These are phyloP conservation scores for Hypoxylon fuscum DNA, from an alignment of 495 filamentous ascomycete genomes.

Conservation along the genomic window DNA sequence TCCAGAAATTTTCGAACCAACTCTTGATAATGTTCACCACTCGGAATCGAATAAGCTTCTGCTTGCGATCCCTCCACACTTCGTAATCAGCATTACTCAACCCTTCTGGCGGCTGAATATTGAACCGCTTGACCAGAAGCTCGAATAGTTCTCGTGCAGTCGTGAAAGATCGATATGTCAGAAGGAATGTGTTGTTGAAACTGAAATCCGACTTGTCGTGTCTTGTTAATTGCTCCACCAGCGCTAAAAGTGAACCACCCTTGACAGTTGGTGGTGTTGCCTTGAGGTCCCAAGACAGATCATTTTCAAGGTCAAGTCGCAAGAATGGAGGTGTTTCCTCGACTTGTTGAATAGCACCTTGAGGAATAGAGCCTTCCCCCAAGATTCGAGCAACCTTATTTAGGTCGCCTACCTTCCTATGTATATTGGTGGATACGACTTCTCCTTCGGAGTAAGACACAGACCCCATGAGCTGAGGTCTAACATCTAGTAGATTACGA, in stretches of 20 bases:
- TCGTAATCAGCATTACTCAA: constrained; percentile 79
- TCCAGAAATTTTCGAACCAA: constrained; percentile 99
- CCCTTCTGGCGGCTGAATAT: constrained; percentile 89
- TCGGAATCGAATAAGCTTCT: constrained; percentile 92
- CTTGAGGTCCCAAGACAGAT: constrained; percentile 90
- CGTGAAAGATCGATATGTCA: constrained; percentile 96
- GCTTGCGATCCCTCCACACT: constrained; percentile 90
- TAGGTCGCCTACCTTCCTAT: constrained; percentile 68
- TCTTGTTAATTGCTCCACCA: constrained; percentile 96
- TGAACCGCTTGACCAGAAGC: constrained; percentile 88
- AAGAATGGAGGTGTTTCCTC: constrained; percentile 87
- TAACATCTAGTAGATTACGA: constrained; percentile 43
- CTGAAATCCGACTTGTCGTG: constrained; percentile 95
- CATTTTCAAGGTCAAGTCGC: constrained; percentile 86
- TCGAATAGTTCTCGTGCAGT: constrained; percentile 90
- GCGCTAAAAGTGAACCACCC: constrained; percentile 84
- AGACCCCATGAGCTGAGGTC: constrained; percentile 60
- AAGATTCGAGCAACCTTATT: constrained; percentile 90
- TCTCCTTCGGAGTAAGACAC: constrained; percentile 75
- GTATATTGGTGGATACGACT: constrained; percentile 63
- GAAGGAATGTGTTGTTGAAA: constrained; percentile 97
- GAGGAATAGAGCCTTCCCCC: constrained; percentile 78
- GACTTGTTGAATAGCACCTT: constrained; percentile 57
- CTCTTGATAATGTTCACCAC: constrained; percentile 97
- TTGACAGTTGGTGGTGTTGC: constrained; percentile 74